Percentiles rank a stretch among this genome's conserved stretches.
phyloP scores from a whole-genome alignment of 1,284 basidiomycete species.

The Hypsizygus ulmarius region DNA sequence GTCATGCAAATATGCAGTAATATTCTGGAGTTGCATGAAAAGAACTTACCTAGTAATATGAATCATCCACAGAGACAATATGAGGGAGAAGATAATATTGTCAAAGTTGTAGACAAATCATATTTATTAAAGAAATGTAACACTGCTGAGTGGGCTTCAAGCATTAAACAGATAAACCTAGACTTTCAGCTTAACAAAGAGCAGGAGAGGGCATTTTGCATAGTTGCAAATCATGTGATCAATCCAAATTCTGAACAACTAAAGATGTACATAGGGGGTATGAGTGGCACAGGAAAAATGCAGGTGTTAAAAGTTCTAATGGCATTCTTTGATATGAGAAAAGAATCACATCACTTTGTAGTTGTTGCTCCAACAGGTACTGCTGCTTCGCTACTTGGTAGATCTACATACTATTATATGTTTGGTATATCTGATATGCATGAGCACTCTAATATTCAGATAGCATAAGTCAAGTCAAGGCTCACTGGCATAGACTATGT shows the following conservation, averaged over 20 bases:
- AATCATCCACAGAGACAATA: background rate
- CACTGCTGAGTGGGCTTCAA: background rate
- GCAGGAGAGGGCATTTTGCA: conserved; percentile 28
- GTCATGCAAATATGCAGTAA: too few relatives aligned
- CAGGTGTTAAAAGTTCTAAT: conserved; percentile 28
- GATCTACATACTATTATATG: conserved; percentile 21
- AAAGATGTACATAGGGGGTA: conserved; percentile 36
- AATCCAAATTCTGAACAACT: conserved; percentile 20
- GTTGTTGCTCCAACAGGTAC: conserved; percentile 35
- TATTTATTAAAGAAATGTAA: conserved; percentile 12
- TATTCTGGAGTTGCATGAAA: too few relatives aligned
- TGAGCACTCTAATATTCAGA: background rate
- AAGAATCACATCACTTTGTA: conserved; percentile 27
- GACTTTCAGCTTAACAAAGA: conserved; percentile 25
- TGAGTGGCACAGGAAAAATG: conserved; percentile 22
- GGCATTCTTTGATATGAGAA: conserved; percentile 24
- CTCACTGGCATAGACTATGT: conserved; percentile 28
- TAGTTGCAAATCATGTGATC: conserved; percentile 25
- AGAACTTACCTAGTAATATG: background rate
- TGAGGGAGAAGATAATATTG: background rate
- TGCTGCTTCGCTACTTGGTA: conserved; percentile 24
- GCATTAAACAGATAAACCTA: conserved; percentile 9
- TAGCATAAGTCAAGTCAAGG: conserved; percentile 11
- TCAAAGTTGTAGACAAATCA: conserved; percentile 16
- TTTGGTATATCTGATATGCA: conserved; percentile 12